Evolutionary conservation across 164 flowering plant genomes (phyloP).

Genomic region (Nelumbo lutea): DNA sequence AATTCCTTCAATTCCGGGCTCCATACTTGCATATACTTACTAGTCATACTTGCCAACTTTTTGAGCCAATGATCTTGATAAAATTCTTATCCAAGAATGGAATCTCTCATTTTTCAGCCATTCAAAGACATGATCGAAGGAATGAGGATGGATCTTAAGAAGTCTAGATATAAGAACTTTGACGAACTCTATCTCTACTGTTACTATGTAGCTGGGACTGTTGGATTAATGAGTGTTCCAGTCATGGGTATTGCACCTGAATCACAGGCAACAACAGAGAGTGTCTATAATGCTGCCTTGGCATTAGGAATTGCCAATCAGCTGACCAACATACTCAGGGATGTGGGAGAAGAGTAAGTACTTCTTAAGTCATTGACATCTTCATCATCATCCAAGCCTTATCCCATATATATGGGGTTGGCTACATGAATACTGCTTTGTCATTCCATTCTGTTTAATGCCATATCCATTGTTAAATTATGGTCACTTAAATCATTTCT

Average conservation of each 20-base stretch:
- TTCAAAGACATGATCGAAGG: constrained; percentile 96
- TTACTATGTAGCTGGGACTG: constrained; percentile 93
- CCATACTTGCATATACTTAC: too few species aligned
- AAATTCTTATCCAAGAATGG: constrained; percentile 1
- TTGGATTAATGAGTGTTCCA: constrained; percentile 91
- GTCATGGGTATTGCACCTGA: constrained; percentile 86
- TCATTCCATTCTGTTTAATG: not conserved
- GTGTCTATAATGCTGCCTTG: constrained; percentile 75
- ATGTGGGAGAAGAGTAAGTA: constrained; percentile 95
- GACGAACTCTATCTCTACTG: constrained; percentile 88
- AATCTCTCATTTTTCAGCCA: constrained; percentile 51
- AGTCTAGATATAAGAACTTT: constrained; percentile 82
- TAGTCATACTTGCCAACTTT: not conserved
- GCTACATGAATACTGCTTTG: not conserved
- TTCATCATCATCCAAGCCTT: too few species aligned
- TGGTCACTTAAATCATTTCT: too few species aligned
- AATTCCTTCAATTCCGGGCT: too few species aligned
- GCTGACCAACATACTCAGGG: constrained; percentile 85
- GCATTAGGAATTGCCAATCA: constrained; percentile 85
- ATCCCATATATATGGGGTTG: too few species aligned
- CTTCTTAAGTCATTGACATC: too few species aligned
- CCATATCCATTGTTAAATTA: too few species aligned
- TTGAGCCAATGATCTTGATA: not conserved
- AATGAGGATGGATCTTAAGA: constrained; percentile 82
- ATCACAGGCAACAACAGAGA: constrained; percentile 66